Evolutionary conservation across 805 yeast species (phyloP).

Genomic region (Yarrowia deformans): DNA sequence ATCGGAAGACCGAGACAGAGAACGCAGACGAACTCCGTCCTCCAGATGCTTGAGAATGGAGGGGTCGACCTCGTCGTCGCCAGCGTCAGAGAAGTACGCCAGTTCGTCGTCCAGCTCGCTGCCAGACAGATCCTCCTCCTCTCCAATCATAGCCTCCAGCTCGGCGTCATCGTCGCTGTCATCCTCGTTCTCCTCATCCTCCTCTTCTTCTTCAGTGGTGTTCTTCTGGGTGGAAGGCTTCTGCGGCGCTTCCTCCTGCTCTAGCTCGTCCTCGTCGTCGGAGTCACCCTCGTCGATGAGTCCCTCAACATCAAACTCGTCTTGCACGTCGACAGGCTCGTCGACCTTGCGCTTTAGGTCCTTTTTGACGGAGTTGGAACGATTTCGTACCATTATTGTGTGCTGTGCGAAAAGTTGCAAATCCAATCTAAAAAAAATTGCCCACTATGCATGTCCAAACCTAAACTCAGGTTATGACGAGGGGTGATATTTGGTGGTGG

Average conservation of each 20-base stretch:
- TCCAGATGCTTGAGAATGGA: constrained; percentile 60
- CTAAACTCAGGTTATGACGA: constrained; percentile 18
- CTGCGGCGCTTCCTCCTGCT: not conserved
- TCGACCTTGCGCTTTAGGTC: constrained; percentile 40
- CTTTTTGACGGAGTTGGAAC: constrained; percentile 40
- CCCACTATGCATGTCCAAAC: constrained; percentile 13
- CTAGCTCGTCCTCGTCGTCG: constrained; percentile 40
- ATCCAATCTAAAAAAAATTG: constrained; percentile 40
- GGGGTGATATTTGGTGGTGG: not conserved
- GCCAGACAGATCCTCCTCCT: constrained; percentile 45
- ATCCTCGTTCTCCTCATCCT: constrained; percentile 40
- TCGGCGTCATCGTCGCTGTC: constrained; percentile 44
- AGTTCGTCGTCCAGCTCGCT: constrained; percentile 44
- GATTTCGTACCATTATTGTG: constrained; percentile 43
- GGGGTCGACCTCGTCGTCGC: constrained; percentile 49
- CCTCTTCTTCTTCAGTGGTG: constrained; percentile 42
- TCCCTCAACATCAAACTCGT: constrained; percentile 40
- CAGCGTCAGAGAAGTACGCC: constrained; percentile 45
- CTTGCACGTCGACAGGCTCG: constrained; percentile 41
- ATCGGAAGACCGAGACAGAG: constrained; percentile 52
- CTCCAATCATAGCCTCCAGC: constrained; percentile 46
- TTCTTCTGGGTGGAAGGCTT: not conserved
- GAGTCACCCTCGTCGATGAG: constrained; percentile 41
- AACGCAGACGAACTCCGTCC: constrained; percentile 67
- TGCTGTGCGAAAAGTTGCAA: constrained; percentile 36